Base-by-base conservation (phyloP, 176 grass and related monocot genomes). In the Stipa capillata region DNA sequence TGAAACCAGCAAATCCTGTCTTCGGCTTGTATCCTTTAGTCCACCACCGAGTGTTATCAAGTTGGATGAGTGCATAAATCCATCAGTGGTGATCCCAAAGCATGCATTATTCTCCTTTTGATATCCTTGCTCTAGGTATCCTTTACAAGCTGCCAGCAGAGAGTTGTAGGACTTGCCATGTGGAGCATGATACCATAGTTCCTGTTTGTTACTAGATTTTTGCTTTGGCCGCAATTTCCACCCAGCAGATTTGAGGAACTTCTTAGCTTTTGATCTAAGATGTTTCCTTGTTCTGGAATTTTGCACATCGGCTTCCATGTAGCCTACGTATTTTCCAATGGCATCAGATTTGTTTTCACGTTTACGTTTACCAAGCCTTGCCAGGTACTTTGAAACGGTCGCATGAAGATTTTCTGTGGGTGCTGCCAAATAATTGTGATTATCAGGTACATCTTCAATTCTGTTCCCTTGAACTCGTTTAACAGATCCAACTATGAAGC, bases 61-160 rank as follows among this genome's bases (percentile, higher is more conserved):
- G 15, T 82, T 77, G 57, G 71, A 82, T 47, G 39, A 41, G 74
- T 36, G 23, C 28, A 29, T 37, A 72, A 29, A 82, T 73, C 8
- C 15, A 50, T 59, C 48, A 75, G 39, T 36, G 36, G 69, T 53
- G 23, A 76, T 49, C 58, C 79, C 77, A 82, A 45, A 44, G 62
- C 45, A 42, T 79, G 14, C 11, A 55, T 82, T 47, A 65, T 23
- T 78, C 34, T 67, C 47, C 27, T 41, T 50, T 58, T 23, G 18
- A 60, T 55, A 80, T 54, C 36, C 72, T 43, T 87, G 48, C 65
- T 73, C 59, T 62, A 88, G 52, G 68, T 84, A 90, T 55, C 53
- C 85, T 75, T 84, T 81, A 59, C 93, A 92, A 70, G 93, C 93
- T 78, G 66, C 52, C 48, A 84, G n/a, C 44, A 97, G 82, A 90